Evolutionary conservation across 495 filamentous ascomycete species (phyloP).

Genomic region (Rusavskia elegans): DNA sequence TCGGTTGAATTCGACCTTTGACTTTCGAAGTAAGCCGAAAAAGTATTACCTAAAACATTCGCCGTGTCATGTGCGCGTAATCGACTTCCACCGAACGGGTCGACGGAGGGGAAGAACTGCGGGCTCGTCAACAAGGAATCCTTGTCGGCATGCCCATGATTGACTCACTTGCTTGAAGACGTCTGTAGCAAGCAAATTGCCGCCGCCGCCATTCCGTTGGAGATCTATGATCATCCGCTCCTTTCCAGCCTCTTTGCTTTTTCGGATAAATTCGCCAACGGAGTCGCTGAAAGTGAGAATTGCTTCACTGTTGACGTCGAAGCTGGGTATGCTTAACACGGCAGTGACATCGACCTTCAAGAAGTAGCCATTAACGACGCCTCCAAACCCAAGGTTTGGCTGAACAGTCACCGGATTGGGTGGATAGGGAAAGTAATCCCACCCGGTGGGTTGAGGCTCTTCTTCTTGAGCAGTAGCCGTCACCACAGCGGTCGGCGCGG

Average conservation of each 20-base stretch:
- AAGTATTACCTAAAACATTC: constrained; percentile 26
- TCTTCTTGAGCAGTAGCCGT: neutral
- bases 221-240: constrained; percentile 36
- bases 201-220: constrained; percentile 30
- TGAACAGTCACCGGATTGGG: constrained; percentile 18
- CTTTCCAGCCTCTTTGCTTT: constrained; percentile 19
- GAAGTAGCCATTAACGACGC: constrained; percentile 26
- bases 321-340: constrained; percentile 36
- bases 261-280: constrained; percentile 25
- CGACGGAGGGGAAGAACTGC: constrained; percentile 31
- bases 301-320: constrained; percentile 19
- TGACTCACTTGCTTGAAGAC: constrained; percentile 24
- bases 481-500: neutral
- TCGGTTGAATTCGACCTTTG: constrained; percentile 4
- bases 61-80: constrained; percentile 24
- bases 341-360: constrained; percentile 22
- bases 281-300: constrained; percentile 21
- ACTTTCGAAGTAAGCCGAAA: constrained; percentile 19
- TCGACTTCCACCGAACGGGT: constrained; percentile 27
- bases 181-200: constrained; percentile 24
- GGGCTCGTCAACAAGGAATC: neutral
- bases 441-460: constrained; percentile 5
- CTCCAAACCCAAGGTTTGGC: constrained; percentile 20
- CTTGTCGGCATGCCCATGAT: neutral
- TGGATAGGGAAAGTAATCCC: constrained; percentile 20